Evolutionary conservation across 148 eudicot genomes (phyloP).

Genomic region (Nyssa sinensis): DNA sequence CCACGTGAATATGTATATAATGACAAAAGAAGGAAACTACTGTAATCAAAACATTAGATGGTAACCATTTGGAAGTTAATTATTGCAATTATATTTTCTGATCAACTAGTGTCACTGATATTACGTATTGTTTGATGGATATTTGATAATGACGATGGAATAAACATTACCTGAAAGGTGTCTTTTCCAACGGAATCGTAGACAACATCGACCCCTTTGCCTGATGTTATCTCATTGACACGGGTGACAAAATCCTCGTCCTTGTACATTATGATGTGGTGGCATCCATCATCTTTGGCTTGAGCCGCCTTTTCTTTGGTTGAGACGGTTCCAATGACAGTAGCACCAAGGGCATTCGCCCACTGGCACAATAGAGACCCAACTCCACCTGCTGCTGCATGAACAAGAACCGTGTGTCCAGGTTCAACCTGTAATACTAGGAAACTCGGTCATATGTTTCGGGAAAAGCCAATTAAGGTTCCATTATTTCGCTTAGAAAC

Average conservation of each 20-base stretch:
- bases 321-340: constrained; percentile 73
- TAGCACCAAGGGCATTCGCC: constrained; percentile 72
- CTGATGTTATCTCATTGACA: constrained; percentile 66
- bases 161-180: constrained; percentile 55
- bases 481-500: neutral
- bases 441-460: neutral
- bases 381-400: constrained; percentile 81
- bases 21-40: too few relatives aligned
- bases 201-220: constrained; percentile 74
- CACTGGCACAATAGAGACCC: constrained; percentile 75
- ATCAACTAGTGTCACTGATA: too few relatives aligned
- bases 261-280: constrained; percentile 56
- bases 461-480: neutral
- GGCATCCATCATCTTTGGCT: constrained; percentile 79
- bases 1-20: too few relatives aligned
- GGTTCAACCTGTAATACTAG: constrained; percentile 50
- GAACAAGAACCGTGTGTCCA: constrained; percentile 67
- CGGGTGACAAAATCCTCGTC: constrained; percentile 69
- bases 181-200: constrained; percentile 80
- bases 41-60: too few relatives aligned
- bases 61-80: too few relatives aligned
- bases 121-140: neutral
- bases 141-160: neutral
- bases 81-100: too few relatives aligned
- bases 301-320: constrained; percentile 62